Conservation (phyloP, 2,329 filamentous ascomycete species). For the Penicillium sp. region DNA sequence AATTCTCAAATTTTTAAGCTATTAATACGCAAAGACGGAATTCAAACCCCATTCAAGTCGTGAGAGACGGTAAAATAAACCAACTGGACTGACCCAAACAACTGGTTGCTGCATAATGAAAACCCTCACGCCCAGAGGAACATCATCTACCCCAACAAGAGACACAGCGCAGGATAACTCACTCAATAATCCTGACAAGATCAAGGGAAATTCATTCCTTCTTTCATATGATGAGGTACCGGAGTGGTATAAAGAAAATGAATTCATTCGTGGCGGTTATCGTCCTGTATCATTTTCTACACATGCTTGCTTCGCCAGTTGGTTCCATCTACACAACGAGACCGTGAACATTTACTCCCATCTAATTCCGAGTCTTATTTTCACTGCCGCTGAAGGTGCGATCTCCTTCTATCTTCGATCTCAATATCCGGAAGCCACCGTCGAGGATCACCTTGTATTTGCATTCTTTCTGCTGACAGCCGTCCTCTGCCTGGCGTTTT, state of each 20-base stretch:
- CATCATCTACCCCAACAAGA: background rate
- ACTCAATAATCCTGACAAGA: background rate
- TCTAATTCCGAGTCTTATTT: slow-evolving; percentile 27
- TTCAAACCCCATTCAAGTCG: too few species aligned
- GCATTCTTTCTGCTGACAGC: slow-evolving; percentile 21
- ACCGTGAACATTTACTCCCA: slow-evolving; percentile 30
- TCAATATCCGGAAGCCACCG: slow-evolving; percentile 14
- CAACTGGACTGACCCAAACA: background rate
- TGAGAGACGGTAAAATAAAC: background rate
- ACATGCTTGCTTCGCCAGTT: slow-evolving; percentile 8
- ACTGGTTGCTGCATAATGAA: background rate
- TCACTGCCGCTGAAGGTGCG: slow-evolving; percentile 20
- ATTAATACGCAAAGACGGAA: too few species aligned
- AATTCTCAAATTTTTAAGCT: too few species aligned
- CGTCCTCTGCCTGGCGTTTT: slow-evolving; percentile 8
- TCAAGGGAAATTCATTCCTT: background rate
- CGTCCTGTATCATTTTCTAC: slow-evolving; percentile 29
- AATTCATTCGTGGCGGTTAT: slow-evolving; percentile 33
- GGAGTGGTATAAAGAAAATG: slow-evolving; percentile 16
- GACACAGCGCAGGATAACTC: background rate
- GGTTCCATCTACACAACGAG: slow-evolving; percentile 25
- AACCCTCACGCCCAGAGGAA: background rate
- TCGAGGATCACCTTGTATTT: slow-evolving; percentile 24
- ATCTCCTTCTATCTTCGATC: slow-evolving; percentile 17
- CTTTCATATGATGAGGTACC: slow-evolving; percentile 3